Percentiles rank a stretch among this genome's conserved stretches.
phyloP scores from a whole-genome alignment of 768 basidiomycete genomes.

The Mycena chlorophos region DNA sequence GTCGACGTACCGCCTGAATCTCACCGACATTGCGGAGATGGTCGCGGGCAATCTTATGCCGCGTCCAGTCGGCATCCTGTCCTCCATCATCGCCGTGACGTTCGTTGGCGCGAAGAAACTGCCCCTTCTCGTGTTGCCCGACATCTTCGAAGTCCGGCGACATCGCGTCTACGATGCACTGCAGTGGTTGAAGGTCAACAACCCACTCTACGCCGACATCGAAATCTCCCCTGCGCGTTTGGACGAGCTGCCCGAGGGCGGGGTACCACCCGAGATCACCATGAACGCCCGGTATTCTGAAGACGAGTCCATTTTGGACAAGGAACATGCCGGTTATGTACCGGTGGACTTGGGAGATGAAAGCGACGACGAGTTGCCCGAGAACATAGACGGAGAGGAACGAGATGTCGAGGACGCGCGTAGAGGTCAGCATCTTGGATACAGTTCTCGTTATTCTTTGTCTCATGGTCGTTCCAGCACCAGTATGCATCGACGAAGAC shows the following conservation, averaged over 20 bases:
- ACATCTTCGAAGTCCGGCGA: conserved; percentile 27
- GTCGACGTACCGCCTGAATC: conserved; percentile 19
- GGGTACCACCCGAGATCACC: neutral
- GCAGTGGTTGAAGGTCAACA: conserved; percentile 33
- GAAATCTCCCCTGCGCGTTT: conserved; percentile 17
- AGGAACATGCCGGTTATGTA: conserved; percentile 17
- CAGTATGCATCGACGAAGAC: neutral
- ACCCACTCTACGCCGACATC: conserved; percentile 28
- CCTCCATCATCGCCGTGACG: conserved; percentile 30
- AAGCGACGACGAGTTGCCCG: neutral
- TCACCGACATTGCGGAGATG: conserved; percentile 17
- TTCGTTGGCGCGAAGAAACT: conserved; percentile 29
- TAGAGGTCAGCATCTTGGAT: neutral
- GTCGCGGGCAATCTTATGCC: conserved; percentile 25
- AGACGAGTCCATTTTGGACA: neutral
- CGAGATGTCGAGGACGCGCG: neutral
- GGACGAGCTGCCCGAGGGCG: neutral
- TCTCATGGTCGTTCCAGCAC: neutral
- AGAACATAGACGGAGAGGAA: neutral
- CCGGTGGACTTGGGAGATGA: neutral
- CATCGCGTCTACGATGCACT: conserved; percentile 25
- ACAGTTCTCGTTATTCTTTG: neutral
- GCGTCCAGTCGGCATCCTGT: conserved; percentile 1
- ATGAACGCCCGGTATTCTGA: neutral
- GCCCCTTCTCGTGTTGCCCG: conserved; percentile 22